Percentiles rank a stretch among this genome's conserved stretches.
phyloP scores from a whole-genome alignment of 2,329 filamentous ascomycete genomes.

The Neopestalotiopsis sp. region DNA sequence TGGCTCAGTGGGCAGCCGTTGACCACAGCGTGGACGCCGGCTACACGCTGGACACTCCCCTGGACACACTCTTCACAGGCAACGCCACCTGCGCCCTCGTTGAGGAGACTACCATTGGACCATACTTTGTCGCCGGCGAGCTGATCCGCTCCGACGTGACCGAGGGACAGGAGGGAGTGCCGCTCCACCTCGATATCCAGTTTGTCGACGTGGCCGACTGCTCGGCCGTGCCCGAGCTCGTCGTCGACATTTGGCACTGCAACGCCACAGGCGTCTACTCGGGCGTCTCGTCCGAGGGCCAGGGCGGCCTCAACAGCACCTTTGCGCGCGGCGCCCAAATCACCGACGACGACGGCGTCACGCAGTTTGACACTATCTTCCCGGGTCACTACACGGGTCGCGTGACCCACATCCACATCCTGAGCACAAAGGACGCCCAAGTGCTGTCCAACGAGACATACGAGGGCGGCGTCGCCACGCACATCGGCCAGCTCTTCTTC shows the following conservation, averaged over 20 bases:
- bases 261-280: constrained; percentile 48
- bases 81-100: constrained; percentile 36
- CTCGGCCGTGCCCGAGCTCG: constrained; percentile 37
- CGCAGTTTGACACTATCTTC: constrained; percentile 47
- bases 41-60: constrained; percentile 42
- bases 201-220: constrained; percentile 44
- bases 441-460: constrained; percentile 52
- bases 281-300: constrained; percentile 44
- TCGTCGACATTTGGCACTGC: constrained; percentile 44
- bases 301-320: constrained; percentile 49
- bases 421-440: constrained; percentile 48
- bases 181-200: constrained; percentile 45
- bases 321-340: constrained; percentile 47
- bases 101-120: constrained; percentile 35
- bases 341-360: constrained; percentile 47
- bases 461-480: constrained; percentile 46
- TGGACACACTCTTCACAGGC: constrained; percentile 37
- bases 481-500: constrained; percentile 71
- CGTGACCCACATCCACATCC: constrained; percentile 54
- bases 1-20: not conserved
- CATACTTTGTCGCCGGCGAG: constrained; percentile 41
- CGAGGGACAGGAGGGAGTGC: constrained; percentile 42
- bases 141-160: constrained; percentile 43
- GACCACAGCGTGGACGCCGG: constrained; percentile 26
- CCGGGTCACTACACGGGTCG: constrained; percentile 51